These are phyloP conservation scores for Colletotrichum sp. DNA, from an alignment of 2,329 filamentous ascomycete genomes.

Conservation along the genomic window DNA sequence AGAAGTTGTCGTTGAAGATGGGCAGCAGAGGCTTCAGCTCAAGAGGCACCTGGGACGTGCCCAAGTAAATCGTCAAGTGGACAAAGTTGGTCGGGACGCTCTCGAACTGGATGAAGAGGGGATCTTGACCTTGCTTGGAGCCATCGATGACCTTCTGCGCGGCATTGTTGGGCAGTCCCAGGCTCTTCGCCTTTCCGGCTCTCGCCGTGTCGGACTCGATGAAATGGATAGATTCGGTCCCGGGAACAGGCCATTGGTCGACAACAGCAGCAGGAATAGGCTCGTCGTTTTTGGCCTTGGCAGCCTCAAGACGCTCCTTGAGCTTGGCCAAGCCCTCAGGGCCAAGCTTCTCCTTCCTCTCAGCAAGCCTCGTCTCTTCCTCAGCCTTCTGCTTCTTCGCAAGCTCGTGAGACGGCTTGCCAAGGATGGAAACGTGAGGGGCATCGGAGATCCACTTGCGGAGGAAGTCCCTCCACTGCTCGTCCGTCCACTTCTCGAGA, in stretches of 20 bases:
- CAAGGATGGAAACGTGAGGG: constrained; percentile 85
- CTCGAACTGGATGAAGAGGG: constrained; percentile 96
- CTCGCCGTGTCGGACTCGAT: constrained; percentile 87
- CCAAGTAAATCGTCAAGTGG: constrained; percentile 80
- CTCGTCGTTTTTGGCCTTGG: constrained; percentile 87
- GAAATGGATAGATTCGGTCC: constrained; percentile 92
- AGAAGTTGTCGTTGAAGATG: constrained; percentile 91
- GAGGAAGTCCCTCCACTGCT: constrained; percentile 83
- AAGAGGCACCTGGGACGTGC: constrained; percentile 78
- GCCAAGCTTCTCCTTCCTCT: constrained; percentile 80
- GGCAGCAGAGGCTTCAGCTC: constrained; percentile 83
- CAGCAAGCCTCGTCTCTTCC: constrained; percentile 79
- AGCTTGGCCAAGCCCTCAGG: constrained; percentile 80
- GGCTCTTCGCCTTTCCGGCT: constrained; percentile 75
- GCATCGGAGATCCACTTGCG: constrained; percentile 86
- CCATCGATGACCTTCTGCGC: constrained; percentile 80
- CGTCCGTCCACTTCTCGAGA: constrained; percentile 80
- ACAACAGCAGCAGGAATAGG: constrained; percentile 85
- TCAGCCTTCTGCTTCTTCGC: constrained; percentile 82
- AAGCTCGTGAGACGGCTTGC: constrained; percentile 81
- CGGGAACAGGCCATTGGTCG: constrained; percentile 80
- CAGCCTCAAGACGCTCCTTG: constrained; percentile 76
- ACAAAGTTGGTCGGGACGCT: constrained; percentile 94
- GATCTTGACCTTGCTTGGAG: constrained; percentile 63
- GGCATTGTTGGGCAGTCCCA: constrained; percentile 70